These are phyloP conservation scores for Alternaria novae-zelandiae DNA, from an alignment of 2,329 filamentous ascomycete species.

Conservation along the genomic window DNA sequence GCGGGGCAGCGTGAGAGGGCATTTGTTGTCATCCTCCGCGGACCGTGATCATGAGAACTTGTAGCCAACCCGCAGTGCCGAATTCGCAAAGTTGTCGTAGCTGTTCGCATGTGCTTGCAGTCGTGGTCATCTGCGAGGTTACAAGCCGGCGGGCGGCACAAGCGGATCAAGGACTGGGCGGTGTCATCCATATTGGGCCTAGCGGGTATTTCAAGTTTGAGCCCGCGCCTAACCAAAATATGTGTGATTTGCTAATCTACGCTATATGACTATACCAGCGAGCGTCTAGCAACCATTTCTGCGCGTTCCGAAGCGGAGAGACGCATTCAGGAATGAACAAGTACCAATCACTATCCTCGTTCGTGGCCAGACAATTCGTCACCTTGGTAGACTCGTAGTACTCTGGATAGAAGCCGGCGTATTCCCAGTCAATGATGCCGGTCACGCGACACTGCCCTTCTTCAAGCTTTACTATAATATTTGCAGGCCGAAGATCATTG, in stretches of 20 bases:
- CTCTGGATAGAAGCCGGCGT: neutral
- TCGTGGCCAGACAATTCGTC: neutral
- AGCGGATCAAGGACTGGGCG: neutral
- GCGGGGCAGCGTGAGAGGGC: neutral
- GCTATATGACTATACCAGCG: neutral
- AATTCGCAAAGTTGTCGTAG: neutral
- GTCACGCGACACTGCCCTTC: neutral
- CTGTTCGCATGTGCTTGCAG: neutral
- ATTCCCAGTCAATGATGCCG: neutral
- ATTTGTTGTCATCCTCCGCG: neutral
- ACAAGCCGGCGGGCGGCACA: neutral
- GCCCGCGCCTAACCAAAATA: neutral
- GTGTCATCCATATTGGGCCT: neutral
- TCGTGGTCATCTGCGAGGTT: neutral
- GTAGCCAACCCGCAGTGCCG: neutral
- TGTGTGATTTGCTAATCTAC: neutral
- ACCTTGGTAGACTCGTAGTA: conserved; percentile 1
- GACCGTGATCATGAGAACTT: neutral
- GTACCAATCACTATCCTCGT: neutral
- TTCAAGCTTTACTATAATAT: conserved; percentile 1
- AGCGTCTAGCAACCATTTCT: neutral
- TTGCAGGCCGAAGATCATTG: neutral
- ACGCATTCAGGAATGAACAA: neutral
- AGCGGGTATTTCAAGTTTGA: neutral
- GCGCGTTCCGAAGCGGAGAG: neutral